Evolutionary conservation across 441 rosid genomes (phyloP), one percentile per base, ranked within the genome.

Genomic region (Bruguiera hainesii): DNA sequence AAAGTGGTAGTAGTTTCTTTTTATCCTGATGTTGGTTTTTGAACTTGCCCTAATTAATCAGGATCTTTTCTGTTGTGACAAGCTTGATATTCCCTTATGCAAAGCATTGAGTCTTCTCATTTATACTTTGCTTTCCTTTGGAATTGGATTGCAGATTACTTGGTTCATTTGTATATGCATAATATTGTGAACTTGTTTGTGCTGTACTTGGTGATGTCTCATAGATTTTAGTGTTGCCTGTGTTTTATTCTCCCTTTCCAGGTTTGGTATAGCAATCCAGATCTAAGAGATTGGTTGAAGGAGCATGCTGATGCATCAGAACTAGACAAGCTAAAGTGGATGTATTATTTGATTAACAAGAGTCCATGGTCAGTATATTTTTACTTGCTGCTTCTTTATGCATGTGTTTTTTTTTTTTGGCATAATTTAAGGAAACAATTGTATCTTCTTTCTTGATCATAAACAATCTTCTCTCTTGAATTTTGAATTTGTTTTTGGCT

Each of bases 211-310:
- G 18, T 3, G 15, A 42, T 42, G 48, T 42, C 48, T 42, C 48
- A 42, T 13, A 42, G 15, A 53, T 53, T 53, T 42, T 51, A 21
- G 31, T 28, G 20, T 25, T 61, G 57, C 25, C 65, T 55, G 52
- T 64, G 37, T 46, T 51, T 3, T 42, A 57, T 25, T 68, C 49
- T 67, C 59, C 61, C 48, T 33, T 50, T 71, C 74, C 79, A 95
- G 99, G 89, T 84, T 73, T 91, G 98, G 97, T 57, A 74, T 76
- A 87, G 85, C 89, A 91, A 91, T 83, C 88, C 96, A 56, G 72
- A 76, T 81, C 75, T 95, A 46, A 84, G 91, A 78, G 88, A 84
- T 73, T 95, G 94, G 97, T 85, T 90, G 75, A 86, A 86, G 81
- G 83, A 84, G 73, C 91, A 82, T 72, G 89, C 94, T 55, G 70